Conservation (phyloP, 805 yeast genomes). For the Naumovozyma dairenensis region DNA sequence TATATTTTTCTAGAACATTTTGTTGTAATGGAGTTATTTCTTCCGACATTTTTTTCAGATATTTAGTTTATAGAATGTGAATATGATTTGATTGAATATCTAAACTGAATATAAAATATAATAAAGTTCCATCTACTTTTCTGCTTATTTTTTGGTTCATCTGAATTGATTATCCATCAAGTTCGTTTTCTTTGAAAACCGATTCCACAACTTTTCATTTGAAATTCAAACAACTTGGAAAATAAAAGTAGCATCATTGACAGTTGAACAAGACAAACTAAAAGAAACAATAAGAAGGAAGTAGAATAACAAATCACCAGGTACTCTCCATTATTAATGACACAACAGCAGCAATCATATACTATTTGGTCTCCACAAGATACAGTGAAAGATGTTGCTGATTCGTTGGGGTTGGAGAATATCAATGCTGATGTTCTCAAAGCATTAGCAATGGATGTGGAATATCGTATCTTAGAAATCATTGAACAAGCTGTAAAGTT, state of each 20-base stretch:
- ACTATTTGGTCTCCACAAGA: slow-evolving; percentile 97
- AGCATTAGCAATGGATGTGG: slow-evolving; percentile 98
- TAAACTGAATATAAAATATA: background rate
- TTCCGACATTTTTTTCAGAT: slow-evolving; percentile 12
- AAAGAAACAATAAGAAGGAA: no score
- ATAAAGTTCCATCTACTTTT: background rate
- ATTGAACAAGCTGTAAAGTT: slow-evolving; percentile 92
- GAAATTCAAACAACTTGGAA: no score
- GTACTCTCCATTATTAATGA: no score
- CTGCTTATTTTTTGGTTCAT: no score
- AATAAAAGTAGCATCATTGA: no score
- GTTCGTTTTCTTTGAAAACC: no score
- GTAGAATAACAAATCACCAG: no score
- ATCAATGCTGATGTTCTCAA: slow-evolving; percentile 89
- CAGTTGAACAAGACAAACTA: no score
- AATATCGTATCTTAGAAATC: slow-evolving; percentile 89
- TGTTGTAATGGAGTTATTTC: slow-evolving; percentile 24
- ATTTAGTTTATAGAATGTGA: no score
- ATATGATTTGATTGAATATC: no score
- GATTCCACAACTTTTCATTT: no score
- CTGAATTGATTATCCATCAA: no score
- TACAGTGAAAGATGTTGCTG: slow-evolving; percentile 94
- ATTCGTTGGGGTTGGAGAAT: slow-evolving; percentile 66
- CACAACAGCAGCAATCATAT: slow-evolving; percentile 43
- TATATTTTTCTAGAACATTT: slow-evolving; percentile 24